Base-by-base conservation (phyloP, 1,284 basidiomycete species). In the Austroboletus olivaceoglutinosus region DNA sequence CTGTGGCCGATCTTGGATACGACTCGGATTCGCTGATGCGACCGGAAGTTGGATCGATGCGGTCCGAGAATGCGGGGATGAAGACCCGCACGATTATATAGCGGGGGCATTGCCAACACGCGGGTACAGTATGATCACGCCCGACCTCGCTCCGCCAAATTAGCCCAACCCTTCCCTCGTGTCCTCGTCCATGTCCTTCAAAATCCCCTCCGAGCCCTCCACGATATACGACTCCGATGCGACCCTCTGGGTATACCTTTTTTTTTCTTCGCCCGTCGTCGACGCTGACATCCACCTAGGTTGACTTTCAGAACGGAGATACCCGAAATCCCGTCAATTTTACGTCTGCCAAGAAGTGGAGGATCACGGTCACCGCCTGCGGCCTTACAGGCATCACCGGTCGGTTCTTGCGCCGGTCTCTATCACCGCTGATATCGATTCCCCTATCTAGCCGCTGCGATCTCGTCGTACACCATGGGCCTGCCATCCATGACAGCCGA, bases 251-350 rank as follows among this genome's bases (percentile, higher is more conserved):
- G 63, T 68, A 48, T 1, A 47, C 10, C 3, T 19, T 15, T 15
- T 18, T 16, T 13, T 19, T 31, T 8, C 11, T 23, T 19, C 21
- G 4, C 25, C 36, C 29, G 13, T 31, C 48, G 31, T 45, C 52
- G 19, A 12, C 23, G 37, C 53, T 61, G 33, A 58, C 43, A 7
- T 19, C 33, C 6, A 15, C 19, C 11, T 50, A 77, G 82, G 78
- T 85, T 44, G 80, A 83, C 46, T 85, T 82, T 50, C 70, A 76
- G 12, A 62, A 72, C n/a, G 64, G 57, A 11, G 81, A 82, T 45
- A 58, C 67, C 2, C 70, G 76, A 21, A 73, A 83, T 53, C 83
- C 83, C 2, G 67, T 73, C 55, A 76, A 78, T 56, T 84, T 80
- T 56, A 65, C 74, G 3, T 25, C 51, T 0, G 52, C 56, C 2